phyloP scores from a whole-genome alignment of 441 rosid species.

The Manihot esculenta region DNA sequence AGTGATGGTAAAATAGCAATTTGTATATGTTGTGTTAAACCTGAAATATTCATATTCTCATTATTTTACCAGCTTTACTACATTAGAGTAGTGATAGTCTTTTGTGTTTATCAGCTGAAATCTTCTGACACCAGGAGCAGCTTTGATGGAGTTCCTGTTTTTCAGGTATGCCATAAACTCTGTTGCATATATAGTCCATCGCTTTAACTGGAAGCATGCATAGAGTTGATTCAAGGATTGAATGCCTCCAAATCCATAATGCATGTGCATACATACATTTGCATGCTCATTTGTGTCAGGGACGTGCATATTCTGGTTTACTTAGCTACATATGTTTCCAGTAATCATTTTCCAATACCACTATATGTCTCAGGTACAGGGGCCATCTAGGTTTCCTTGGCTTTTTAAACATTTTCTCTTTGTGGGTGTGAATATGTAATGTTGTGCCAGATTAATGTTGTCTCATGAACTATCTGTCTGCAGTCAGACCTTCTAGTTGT shows the following conservation, averaged over 20 bases:
- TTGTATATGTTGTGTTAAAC: neutral
- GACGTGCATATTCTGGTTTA: neutral
- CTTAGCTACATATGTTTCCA: neutral
- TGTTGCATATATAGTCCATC: constrained; percentile 1
- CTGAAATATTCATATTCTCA: neutral
- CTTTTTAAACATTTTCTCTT: neutral
- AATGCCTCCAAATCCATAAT: neutral
- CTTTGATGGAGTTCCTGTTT: constrained; percentile 95
- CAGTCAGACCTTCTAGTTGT: constrained; percentile 93
- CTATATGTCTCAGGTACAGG: neutral
- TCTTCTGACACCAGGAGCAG: constrained; percentile 46
- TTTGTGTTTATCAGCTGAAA: constrained; percentile 50
- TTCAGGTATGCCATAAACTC: constrained; percentile 55
- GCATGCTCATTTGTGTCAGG: neutral
- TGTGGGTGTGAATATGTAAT: neutral
- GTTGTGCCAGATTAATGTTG: constrained; percentile 3
- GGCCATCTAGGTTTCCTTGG: neutral
- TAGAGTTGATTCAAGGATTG: neutral
- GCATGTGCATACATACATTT: neutral
- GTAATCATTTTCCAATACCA: neutral
- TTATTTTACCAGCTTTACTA: neutral
- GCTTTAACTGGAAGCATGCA: neutral
- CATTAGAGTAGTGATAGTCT: constrained; percentile 1
- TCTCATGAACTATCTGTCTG: constrained; percentile 26
- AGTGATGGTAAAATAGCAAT: neutral